Evolutionary conservation across 495 filamentous ascomycete species (phyloP), one percentile per base, ranked within the genome.

Genomic region (Copromyces sp.): DNA sequence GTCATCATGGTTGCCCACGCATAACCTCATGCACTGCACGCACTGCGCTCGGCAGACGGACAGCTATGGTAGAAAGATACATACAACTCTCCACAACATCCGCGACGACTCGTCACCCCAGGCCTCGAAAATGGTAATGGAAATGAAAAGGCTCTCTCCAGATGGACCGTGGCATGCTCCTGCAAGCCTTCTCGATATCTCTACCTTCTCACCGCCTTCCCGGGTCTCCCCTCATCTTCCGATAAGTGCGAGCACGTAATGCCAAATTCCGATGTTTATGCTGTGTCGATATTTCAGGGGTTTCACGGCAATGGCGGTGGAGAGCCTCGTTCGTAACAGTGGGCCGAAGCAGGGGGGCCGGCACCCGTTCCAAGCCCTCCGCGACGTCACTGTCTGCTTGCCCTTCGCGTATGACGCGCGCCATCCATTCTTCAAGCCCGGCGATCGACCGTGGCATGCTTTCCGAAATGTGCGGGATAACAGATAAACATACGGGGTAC

Each of bases 261-360:
- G 16, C 14, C 53, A 35, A 35, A 65, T 16, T 65, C 53, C 29
- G 5, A 24, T 35, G 29, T 37, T 35, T 37, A 65, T 65, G 53
- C 14, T 65, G 29, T 65, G 53, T 35, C 53, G 29, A 65, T 65
- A 29, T 65, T 39, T 39, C 61, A n/a, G 37, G 68, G 68, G 42
- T 71, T 39, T 39, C 73, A 70, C 42, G 35, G 32, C 73, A 39
- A 53, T 32, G 70, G 70, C 68, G 69, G 73, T 75, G 69, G 75
- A 69, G 73, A 73, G 69, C 75, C 73, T 77, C 73, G 75, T 75
- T 65, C 29, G 14, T 65, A 35, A 17, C 53, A 65, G 53, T 61
- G 53, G 29, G 53, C 53, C 53, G 53, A 61, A 61, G 24, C 6
- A 32, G 24, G 47, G 47, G 24, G 24, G 47, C 47, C 24, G 29